Evolutionary conservation across 1,139 yeast genomes (phyloP).

Genomic region (Candida smagusa): DNA sequence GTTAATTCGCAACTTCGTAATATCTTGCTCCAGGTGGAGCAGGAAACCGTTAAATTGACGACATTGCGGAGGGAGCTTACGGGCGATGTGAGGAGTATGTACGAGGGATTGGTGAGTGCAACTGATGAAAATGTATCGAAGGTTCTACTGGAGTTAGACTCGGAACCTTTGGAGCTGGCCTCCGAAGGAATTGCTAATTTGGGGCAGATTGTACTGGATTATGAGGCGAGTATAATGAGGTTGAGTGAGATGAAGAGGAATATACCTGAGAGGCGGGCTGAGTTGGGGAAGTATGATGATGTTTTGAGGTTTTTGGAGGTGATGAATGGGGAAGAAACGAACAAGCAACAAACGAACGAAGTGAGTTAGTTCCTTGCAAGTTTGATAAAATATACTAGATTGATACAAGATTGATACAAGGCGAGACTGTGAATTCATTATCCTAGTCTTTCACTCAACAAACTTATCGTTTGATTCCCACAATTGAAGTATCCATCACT

Average conservation of each 20-base stretch:
- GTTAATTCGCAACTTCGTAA: conserved; percentile 53
- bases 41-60: conserved; percentile 52
- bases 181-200: conserved; percentile 13
- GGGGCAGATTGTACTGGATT: conserved; percentile 23
- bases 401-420: too few species aligned
- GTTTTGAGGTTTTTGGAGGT: conserved; percentile 31
- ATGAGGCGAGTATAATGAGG: conserved; percentile 22
- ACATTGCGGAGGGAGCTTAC: conserved; percentile 55
- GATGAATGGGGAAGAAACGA: neutral
- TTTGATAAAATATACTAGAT: too few species aligned
- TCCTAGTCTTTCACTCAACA: too few species aligned
- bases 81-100: conserved; percentile 23
- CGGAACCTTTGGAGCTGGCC: conserved; percentile 9
- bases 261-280: conserved; percentile 32
- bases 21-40: conserved; percentile 54
- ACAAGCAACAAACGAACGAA: neutral
- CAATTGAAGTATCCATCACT: too few species aligned
- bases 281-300: conserved; percentile 29
- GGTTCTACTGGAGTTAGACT: conserved; percentile 20
- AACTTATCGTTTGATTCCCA: too few species aligned
- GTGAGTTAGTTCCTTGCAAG: neutral
- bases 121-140: conserved; percentile 34
- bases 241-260: conserved; percentile 24
- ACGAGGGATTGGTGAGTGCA: conserved; percentile 24
- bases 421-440: too few species aligned